Evolutionary conservation across 2,329 filamentous ascomycete species (phyloP), one percentile per base, ranked within the genome.

Genomic region (Ascochyta fabae): DNA sequence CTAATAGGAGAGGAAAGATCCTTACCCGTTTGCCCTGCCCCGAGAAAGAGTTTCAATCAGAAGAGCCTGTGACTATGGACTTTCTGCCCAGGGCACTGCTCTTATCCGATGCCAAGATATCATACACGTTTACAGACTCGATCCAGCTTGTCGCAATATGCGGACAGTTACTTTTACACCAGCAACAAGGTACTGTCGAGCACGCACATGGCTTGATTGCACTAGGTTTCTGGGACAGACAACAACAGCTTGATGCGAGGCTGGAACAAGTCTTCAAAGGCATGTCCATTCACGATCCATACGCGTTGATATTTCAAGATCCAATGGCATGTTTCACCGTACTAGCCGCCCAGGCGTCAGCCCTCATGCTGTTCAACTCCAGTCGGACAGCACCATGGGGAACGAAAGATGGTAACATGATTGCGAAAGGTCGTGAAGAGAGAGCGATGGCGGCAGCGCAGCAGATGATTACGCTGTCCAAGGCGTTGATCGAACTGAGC

Each of bases 21-120:
- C 22, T 50, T 6, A 50, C 48, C 40, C 48, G 48, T 6, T 12
- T 50, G 9, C 48, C 48, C n/a, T 50, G 48, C 26, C 16, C 48
- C 6, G 48, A 50, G 27, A 50, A 44, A 26, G 48, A 44, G n/a
- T 50, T 50, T n/a, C 48, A 50, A 19, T 50, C 48, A 29, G 48
- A 50, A 10, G 48, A 50, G 29, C 3, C 31, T 31, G 40, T 44
- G 19, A 10, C 38, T 8, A 50, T 22, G n/a, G 39, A 50, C 3
- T 50, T 50, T 23, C 12, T 44, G 16, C 40, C 15, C 40, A 44
- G 33, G 6, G 33, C 13, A 23, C 48, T 22, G 12, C 39, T 36
- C 6, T 4, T 27, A n/a, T 8, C 48, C 15, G 39, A 50, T 3
- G 29, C 4, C 5, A 27, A 38, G 16, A 7, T 13, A 10, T 23